phyloP scores from a whole-genome alignment of 2,329 filamentous ascomycete genomes.

The Microdochium paspali region DNA sequence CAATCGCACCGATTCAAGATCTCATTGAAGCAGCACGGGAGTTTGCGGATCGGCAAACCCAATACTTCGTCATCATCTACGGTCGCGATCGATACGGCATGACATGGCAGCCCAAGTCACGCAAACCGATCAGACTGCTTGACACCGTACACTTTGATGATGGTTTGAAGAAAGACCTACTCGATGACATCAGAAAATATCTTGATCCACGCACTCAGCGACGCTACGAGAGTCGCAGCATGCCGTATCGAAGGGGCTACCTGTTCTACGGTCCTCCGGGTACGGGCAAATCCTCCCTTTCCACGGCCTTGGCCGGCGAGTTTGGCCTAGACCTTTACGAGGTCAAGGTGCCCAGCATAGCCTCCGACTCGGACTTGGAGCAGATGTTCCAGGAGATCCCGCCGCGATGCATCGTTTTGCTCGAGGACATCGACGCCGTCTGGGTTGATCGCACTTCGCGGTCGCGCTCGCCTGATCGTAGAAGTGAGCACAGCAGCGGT shows the following conservation, averaged over 20 bases:
- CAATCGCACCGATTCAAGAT: slow-evolving; percentile 34
- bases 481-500: not conserved
- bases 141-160: slow-evolving; percentile 42
- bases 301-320: slow-evolving; percentile 39
- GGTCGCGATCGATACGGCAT: slow-evolving; percentile 33
- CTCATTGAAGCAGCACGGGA: slow-evolving; percentile 37
- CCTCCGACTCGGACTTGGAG: slow-evolving; percentile 38
- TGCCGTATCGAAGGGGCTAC: slow-evolving; percentile 47
- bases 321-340: slow-evolving; percentile 43
- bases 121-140: slow-evolving; percentile 36
- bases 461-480: not conserved
- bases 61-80: slow-evolving; percentile 41
- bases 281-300: slow-evolving; percentile 31
- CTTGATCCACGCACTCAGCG: slow-evolving; percentile 35
- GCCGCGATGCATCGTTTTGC: slow-evolving; percentile 40
- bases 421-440: slow-evolving; percentile 45
- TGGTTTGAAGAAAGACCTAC: slow-evolving; percentile 32
- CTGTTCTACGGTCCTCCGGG: slow-evolving; percentile 21
- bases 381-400: slow-evolving; percentile 41
- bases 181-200: slow-evolving; percentile 42
- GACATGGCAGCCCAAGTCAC: slow-evolving; percentile 37
- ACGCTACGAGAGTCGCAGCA: slow-evolving; percentile 57
- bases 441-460: slow-evolving; percentile 22
- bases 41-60: slow-evolving; percentile 34
- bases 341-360: slow-evolving; percentile 34